Conservation (phyloP, 208 protist genomes). For the Leptomonas pyrrhocoris region DNA sequence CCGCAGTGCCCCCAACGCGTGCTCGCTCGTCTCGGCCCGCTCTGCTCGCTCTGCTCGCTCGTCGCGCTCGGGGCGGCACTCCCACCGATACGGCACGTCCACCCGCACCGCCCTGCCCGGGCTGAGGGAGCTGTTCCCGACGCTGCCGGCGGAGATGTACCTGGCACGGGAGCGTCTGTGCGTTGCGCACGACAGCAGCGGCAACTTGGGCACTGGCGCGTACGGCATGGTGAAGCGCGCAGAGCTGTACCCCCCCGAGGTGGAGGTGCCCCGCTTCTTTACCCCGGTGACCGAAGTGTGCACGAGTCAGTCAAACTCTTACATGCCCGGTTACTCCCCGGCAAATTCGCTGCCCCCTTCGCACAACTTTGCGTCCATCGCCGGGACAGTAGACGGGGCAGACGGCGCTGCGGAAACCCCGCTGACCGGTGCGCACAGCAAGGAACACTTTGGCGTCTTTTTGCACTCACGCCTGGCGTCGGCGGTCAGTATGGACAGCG, state of each 20-base stretch:
- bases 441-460: slow-evolving; percentile 1
- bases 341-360: not conserved
- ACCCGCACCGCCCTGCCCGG: slow-evolving; percentile 15
- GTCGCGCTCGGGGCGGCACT: slow-evolving; percentile 27
- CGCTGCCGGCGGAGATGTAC: slow-evolving; percentile 45
- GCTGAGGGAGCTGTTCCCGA: slow-evolving; percentile 52
- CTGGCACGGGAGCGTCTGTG: slow-evolving; percentile 51
- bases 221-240: slow-evolving; percentile 68
- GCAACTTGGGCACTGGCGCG: slow-evolving; percentile 51
- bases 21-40: slow-evolving; percentile 21
- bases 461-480: not conserved
- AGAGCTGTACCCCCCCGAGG: slow-evolving; percentile 56
- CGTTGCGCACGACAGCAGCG: slow-evolving; percentile 24
- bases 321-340: slow-evolving; percentile 14
- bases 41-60: slow-evolving; percentile 31
- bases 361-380: slow-evolving; percentile 16
- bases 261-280: slow-evolving; percentile 29
- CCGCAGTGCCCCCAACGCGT: slow-evolving; percentile 22
- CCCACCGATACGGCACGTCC: slow-evolving; percentile 15
- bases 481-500: slow-evolving; percentile 3
- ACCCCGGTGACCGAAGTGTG: slow-evolving; percentile 14
- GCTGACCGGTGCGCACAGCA: not conserved
- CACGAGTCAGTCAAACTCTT: slow-evolving; percentile 5
- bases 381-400: not conserved
- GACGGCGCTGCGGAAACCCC: not conserved